Conservation (phyloP, 495 filamentous ascomycete species). For the Podospora pseudocomata region DNA sequence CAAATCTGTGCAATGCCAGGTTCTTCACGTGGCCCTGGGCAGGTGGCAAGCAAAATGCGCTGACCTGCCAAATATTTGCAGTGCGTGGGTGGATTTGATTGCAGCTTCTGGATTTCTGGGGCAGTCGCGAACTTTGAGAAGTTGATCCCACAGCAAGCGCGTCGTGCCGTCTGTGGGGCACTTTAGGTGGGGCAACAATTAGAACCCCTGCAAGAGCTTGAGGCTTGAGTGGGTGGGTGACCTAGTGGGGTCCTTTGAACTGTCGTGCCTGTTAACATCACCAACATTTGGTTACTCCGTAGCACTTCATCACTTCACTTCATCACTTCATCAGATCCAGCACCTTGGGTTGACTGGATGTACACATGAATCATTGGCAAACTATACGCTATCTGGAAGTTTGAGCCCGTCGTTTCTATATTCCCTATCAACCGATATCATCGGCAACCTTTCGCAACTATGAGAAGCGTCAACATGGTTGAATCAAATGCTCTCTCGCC, state of each 20-base stretch:
- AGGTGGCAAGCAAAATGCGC: neutral
- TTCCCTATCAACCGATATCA: neutral
- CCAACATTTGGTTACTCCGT: neutral
- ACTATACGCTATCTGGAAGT: neutral
- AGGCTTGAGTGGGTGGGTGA: neutral
- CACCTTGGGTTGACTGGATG: neutral
- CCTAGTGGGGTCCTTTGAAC: neutral
- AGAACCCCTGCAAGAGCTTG: constrained; percentile 10
- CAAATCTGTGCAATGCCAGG: neutral
- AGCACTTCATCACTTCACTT: neutral
- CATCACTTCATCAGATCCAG: neutral
- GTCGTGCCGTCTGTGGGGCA: constrained; percentile 15
- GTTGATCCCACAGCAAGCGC: neutral
- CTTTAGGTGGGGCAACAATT: constrained; percentile 13
- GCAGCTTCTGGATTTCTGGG: neutral
- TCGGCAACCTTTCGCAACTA: neutral
- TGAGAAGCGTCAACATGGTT: neutral
- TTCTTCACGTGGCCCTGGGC: neutral
- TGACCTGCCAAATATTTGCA: neutral
- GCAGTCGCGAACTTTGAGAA: constrained; percentile 17
- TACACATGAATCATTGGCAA: neutral
- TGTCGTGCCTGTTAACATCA: neutral
- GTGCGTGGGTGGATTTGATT: neutral
- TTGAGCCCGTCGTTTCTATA: neutral
- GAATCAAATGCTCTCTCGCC: neutral